These are phyloP conservation scores for Amanita pallidorosea DNA, from an alignment of 768 basidiomycete species.

Conservation along the genomic window DNA sequence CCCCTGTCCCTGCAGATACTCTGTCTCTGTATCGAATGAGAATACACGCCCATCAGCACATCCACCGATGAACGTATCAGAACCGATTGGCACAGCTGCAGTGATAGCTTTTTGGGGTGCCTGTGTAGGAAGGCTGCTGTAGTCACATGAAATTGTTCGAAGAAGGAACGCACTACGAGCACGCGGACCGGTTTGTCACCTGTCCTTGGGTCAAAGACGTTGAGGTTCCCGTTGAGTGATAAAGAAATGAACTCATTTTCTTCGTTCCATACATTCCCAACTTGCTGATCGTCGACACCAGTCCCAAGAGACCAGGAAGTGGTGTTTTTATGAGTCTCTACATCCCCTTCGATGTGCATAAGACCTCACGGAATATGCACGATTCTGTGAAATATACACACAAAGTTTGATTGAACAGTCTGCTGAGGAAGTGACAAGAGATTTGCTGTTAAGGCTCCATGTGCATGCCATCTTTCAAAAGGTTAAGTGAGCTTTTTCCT, in stretches of 20 bases:
- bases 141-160: background rate
- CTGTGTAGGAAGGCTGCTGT: slow-evolving; percentile 21
- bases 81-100: slow-evolving; percentile 31
- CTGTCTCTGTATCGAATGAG: slow-evolving; percentile 37
- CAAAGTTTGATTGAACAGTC: slow-evolving; percentile 86
- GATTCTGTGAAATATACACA: slow-evolving; percentile 21
- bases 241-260: slow-evolving; percentile 67
- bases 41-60: slow-evolving; percentile 71
- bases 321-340: slow-evolving; percentile 53
- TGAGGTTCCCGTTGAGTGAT: slow-evolving; percentile 73
- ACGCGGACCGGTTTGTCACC: slow-evolving; percentile 50
- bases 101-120: slow-evolving; percentile 80
- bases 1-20: slow-evolving; percentile 45
- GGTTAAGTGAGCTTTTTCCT: background rate
- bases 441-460: slow-evolving; percentile 74
- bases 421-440: slow-evolving; percentile 71
- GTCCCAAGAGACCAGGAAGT: slow-evolving; percentile 66
- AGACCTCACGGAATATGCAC: background rate
- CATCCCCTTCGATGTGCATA: slow-evolving; percentile 55
- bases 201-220: slow-evolving; percentile 68
- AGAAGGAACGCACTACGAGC: slow-evolving; percentile 37
- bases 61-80: slow-evolving; percentile 70
- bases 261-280: slow-evolving; percentile 79
- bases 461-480: slow-evolving; percentile 54
- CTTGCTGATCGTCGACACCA: slow-evolving; percentile 73